These are phyloP conservation scores for Setaria italica DNA, from an alignment of 202 grass and related monocot genomes.

Conservation along the genomic window DNA sequence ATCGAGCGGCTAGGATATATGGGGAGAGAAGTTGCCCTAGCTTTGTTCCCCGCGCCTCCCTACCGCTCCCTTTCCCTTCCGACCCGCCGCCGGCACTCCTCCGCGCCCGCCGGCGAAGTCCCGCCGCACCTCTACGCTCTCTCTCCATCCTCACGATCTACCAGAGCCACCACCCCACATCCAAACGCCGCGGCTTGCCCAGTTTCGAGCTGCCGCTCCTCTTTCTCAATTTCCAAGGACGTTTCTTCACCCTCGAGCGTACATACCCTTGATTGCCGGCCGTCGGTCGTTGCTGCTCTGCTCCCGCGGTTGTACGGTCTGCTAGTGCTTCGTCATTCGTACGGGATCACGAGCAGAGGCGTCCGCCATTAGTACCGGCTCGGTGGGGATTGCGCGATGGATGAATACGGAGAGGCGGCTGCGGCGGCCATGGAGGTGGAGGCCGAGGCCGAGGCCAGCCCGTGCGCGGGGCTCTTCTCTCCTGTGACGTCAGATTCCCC, in stretches of 20 bases:
- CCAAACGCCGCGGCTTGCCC: neutral
- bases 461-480: neutral
- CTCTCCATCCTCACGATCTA: neutral
- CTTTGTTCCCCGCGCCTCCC: neutral
- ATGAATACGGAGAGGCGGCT: neutral
- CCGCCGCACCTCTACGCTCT: neutral
- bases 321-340: neutral
- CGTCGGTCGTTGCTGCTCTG: neutral
- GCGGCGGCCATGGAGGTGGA: slow-evolving; percentile 39
- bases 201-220: no score
- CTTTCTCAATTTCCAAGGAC: neutral
- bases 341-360: neutral
- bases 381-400: slow-evolving; percentile 29
- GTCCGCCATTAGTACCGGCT: neutral
- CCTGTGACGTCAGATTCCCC: neutral
- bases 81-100: neutral
- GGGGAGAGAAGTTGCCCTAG: neutral
- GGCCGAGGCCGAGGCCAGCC: slow-evolving; percentile 35
- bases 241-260: neutral
- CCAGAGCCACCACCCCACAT: neutral
- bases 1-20: neutral
- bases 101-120: neutral
- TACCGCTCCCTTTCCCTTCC: neutral
- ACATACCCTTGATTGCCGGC: neutral
- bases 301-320: neutral